phyloP scores from a whole-genome alignment of 2,329 filamentous ascomycete genomes.

The Microcyclospora pomicola region DNA sequence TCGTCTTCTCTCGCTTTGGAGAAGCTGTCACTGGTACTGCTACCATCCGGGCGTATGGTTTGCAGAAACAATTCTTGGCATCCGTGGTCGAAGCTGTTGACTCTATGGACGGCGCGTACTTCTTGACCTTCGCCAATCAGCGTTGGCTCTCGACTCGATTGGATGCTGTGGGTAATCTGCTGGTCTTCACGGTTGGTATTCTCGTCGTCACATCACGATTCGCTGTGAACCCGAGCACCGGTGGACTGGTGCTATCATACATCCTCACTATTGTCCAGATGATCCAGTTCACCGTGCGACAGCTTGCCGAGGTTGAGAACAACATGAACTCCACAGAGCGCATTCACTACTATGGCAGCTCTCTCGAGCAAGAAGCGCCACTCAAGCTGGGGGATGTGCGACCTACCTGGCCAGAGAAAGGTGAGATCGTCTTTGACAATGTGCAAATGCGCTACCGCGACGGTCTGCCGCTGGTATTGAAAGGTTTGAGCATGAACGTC shows the following conservation, averaged over 20 bases:
- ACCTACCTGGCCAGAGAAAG: slow-evolving; percentile 69
- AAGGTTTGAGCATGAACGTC: slow-evolving; percentile 50
- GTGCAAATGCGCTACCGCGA: slow-evolving; percentile 39
- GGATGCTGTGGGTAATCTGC: slow-evolving; percentile 66
- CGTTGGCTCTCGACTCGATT: slow-evolving; percentile 80
- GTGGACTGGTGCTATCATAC: slow-evolving; percentile 80
- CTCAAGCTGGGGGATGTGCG: slow-evolving; percentile 59
- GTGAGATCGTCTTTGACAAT: slow-evolving; percentile 46
- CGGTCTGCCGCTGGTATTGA: slow-evolving; percentile 35
- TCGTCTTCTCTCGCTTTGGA: slow-evolving; percentile 79
- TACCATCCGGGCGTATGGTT: slow-evolving; percentile 78
- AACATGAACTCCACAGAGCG: slow-evolving; percentile 96
- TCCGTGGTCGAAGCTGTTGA: slow-evolving; percentile 65
- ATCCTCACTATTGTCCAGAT: slow-evolving; percentile 88
- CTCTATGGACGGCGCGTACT: slow-evolving; percentile 88
- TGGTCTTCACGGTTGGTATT: slow-evolving; percentile 81
- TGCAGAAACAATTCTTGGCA: slow-evolving; percentile 58
- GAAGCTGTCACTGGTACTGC: slow-evolving; percentile 76
- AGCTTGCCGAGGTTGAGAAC: slow-evolving; percentile 91
- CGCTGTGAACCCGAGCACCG: slow-evolving; percentile 68
- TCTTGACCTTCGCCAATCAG: slow-evolving; percentile 88
- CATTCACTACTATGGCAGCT: slow-evolving; percentile 73
- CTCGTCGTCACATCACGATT: slow-evolving; percentile 87
- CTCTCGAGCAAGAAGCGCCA: slow-evolving; percentile 80
- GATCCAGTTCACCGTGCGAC: slow-evolving; percentile 89